These are phyloP conservation scores for Saturnispora hagleri DNA, from an alignment of 805 yeast genomes.

Conservation along the genomic window DNA sequence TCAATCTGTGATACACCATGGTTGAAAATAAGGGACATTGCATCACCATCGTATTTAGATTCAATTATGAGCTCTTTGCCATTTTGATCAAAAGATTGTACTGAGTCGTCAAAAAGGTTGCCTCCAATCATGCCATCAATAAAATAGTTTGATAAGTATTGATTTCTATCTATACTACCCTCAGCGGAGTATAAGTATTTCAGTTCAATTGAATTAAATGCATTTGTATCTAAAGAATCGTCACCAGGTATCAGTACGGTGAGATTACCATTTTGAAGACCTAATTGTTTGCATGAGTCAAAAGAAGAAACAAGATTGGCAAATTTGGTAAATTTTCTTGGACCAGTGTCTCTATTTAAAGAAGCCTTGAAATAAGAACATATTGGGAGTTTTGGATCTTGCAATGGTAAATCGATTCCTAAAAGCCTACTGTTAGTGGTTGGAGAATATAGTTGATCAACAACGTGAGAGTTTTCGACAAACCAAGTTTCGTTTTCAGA, in stretches of 20 bases:
- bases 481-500: constrained; percentile 20
- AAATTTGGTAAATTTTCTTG: constrained; percentile 14
- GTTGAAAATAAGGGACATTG: constrained; percentile 26
- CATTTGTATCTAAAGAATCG: constrained; percentile 18
- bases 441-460: constrained; percentile 47
- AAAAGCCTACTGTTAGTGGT: constrained; percentile 61
- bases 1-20: constrained; percentile 14
- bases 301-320: constrained; percentile 13
- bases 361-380: constrained; percentile 27
- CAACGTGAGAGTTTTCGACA: constrained; percentile 39
- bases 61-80: constrained; percentile 18
- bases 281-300: constrained; percentile 16
- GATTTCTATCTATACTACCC: constrained; percentile 24
- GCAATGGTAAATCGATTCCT: constrained; percentile 43
- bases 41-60: constrained; percentile 26
- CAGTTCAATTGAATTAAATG: constrained; percentile 35
- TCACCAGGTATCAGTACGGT: constrained; percentile 44
- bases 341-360: constrained; percentile 12
- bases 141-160: constrained; percentile 27
- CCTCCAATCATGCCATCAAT: constrained; percentile 41
- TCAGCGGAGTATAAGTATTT: constrained; percentile 31
- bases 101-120: constrained; percentile 15
- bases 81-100: constrained; percentile 20
- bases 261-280: constrained; percentile 21
- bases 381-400: constrained; percentile 29